Conservation (phyloP, 495 filamentous ascomycete species). For the Lasiosphaeris hirsuta region DNA sequence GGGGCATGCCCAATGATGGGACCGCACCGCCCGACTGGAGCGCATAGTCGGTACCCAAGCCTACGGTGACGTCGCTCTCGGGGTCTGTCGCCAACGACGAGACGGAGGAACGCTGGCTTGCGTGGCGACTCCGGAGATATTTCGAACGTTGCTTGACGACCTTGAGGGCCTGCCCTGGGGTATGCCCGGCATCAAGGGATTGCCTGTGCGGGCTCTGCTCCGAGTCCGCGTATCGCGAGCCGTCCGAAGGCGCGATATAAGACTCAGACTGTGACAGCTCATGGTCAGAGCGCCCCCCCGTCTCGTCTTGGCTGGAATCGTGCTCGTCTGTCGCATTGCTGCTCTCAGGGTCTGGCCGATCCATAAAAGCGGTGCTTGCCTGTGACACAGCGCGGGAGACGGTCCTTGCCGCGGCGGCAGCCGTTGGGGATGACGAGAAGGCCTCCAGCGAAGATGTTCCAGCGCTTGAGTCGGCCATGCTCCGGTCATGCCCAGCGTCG, state of each 20-base stretch:
- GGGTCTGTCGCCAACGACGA: conserved; percentile 68
- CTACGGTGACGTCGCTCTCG: conserved; percentile 63
- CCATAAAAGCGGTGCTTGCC: conserved; percentile 30
- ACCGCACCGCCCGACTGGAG: conserved; percentile 78
- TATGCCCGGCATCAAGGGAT: conserved; percentile 33
- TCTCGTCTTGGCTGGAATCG: conserved; percentile 10
- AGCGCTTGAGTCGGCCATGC: conserved; percentile 35
- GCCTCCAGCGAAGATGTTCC: conserved; percentile 59
- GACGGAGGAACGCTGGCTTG: conserved; percentile 72
- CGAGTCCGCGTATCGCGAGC: conserved; percentile 11
- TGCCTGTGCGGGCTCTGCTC: conserved; percentile 27
- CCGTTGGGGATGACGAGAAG: conserved; percentile 63
- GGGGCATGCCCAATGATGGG: conserved; percentile 54
- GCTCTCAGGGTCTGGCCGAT: conserved; percentile 8
- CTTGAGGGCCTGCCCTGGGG: conserved; percentile 29
- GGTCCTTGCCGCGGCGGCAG: conserved; percentile 58
- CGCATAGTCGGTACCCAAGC: conserved; percentile 76
- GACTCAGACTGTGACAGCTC: conserved; percentile 11
- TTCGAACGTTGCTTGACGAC: conserved; percentile 54
- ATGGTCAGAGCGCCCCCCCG: conserved; percentile 7
- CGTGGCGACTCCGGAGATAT: conserved; percentile 68
- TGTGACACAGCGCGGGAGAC: conserved; percentile 50
- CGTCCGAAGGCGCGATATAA: not conserved
- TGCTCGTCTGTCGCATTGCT: conserved; percentile 4
- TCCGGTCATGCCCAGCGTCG: conserved; percentile 23